phyloP scores from a whole-genome alignment of 1,284 basidiomycete genomes.

The Austroboletus novae-zelandiae region DNA sequence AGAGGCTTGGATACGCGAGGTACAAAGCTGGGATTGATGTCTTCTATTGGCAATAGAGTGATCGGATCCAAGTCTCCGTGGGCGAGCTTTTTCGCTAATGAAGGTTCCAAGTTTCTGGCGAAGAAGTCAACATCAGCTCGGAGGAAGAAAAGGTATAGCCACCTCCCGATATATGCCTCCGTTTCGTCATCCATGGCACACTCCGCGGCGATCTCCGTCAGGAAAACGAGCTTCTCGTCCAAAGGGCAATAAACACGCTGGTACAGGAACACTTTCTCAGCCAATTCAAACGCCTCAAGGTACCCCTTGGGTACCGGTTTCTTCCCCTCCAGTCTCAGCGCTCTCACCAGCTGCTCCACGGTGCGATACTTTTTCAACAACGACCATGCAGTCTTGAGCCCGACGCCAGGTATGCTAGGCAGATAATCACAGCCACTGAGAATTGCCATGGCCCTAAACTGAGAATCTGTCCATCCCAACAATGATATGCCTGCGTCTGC shows the following conservation, averaged over 20 bases:
- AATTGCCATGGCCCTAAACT: constrained; percentile 96
- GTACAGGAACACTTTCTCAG: constrained; percentile 92
- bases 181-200: constrained; percentile 56
- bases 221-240: constrained; percentile 61
- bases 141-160: constrained; percentile 7
- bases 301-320: constrained; percentile 80
- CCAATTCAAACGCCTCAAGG: constrained; percentile 66
- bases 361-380: constrained; percentile 85
- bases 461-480: constrained; percentile 82
- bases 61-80: constrained; percentile 79
- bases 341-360: constrained; percentile 83
- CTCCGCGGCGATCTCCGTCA: constrained; percentile 57
- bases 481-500: constrained; percentile 69
- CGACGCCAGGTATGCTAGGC: constrained; percentile 89
- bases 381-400: constrained; percentile 91
- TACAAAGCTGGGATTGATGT: constrained; percentile 72
- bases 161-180: constrained; percentile 80
- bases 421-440: constrained; percentile 98
- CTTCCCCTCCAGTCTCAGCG: constrained; percentile 82
- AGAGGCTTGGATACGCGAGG: constrained; percentile 46
- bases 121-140: constrained; percentile 13
- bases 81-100: constrained; percentile 66
- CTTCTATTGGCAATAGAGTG: constrained; percentile 67
- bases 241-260: constrained; percentile 90
- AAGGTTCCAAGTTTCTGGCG: constrained; percentile 55